These are phyloP conservation scores for Mycena olivaceomarginata DNA, from an alignment of 768 basidiomycete genomes.

Conservation along the genomic window DNA sequence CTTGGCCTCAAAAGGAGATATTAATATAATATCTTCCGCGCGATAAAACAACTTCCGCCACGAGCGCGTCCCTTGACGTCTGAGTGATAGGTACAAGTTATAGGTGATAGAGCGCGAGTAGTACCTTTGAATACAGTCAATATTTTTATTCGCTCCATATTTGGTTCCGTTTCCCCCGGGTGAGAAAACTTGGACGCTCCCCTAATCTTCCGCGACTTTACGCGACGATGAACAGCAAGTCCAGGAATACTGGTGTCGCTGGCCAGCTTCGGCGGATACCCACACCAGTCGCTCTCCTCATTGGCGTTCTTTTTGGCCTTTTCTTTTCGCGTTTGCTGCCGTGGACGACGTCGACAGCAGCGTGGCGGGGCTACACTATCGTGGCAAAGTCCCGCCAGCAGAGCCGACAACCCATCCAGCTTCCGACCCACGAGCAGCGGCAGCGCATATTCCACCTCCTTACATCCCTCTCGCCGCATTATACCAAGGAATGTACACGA, in stretches of 20 bases:
- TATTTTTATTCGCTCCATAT: background rate
- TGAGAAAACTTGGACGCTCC: background rate
- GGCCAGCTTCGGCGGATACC: slow-evolving; percentile 68
- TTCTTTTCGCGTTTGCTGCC: slow-evolving; percentile 72
- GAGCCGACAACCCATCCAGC: slow-evolving; percentile 77
- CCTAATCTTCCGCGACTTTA: slow-evolving; percentile 8
- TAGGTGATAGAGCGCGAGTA: slow-evolving; percentile 18
- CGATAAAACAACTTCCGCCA: background rate
- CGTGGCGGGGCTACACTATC: slow-evolving; percentile 75
- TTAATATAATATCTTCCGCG: background rate
- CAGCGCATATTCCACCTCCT: slow-evolving; percentile 91
- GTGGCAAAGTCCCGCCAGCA: slow-evolving; percentile 71
- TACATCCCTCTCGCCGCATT: slow-evolving; percentile 91
- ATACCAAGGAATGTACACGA: slow-evolving; percentile 95
- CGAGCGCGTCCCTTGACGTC: slow-evolving; percentile 7
- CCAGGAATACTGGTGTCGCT: slow-evolving; percentile 37
- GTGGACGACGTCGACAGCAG: slow-evolving; percentile 64
- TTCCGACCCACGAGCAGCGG: slow-evolving; percentile 91
- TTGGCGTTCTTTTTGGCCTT: slow-evolving; percentile 80
- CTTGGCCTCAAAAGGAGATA: slow-evolving; percentile 5
- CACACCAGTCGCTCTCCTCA: slow-evolving; percentile 71
- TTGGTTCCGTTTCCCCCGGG: slow-evolving; percentile 19
- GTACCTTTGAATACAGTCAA: background rate
- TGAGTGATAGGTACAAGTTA: slow-evolving; percentile 24
- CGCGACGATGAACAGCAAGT: slow-evolving; percentile 35